Evolutionary conservation across 768 basidiomycete genomes (phyloP), one percentile per base, ranked within the genome.

Genomic region (Leccinum aurantiacum): DNA sequence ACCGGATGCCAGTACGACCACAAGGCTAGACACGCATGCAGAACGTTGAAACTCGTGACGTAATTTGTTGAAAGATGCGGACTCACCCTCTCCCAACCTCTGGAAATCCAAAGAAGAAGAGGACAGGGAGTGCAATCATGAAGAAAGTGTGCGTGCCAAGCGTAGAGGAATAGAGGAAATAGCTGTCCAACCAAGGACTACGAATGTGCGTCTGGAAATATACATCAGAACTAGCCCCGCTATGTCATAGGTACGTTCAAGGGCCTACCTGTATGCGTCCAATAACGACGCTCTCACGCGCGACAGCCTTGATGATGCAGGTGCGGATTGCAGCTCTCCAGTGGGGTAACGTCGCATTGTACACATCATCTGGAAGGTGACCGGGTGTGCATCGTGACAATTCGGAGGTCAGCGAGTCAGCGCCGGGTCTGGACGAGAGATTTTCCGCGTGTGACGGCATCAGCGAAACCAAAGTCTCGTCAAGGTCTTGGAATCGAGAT

Each of bases 111-210:
- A 96, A 97, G 80, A 95, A 98, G 68, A 90, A 96, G 62, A 93
- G 80, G 0, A 86, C 78, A 0, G 96, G 96, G 6, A 99, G 77
- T 61, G 90, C 82, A 33, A 86, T 84, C 89, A 96, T 93, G 81
- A 98, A 98, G 76, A 95, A 98, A 0, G 90, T 93, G 67, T 94
- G 93, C 1, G 91, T 93, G 0, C 85, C 93, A 10, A 93, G 78
- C 0, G 87, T 81, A 0, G 90, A 92, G 0, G 89, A 85, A 63
- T 94, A 89, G 33, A 95, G 84, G 69, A 95, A 95, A 68, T 92
- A 95, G 1, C 78, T 76, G 68, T 95, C 93, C 24, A 91, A 75
- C 79, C 82, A 86, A 3, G 88, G 82, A 5, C 78, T 79, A 6
- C 89, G 84, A 27, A 91, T 78, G 6, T 70, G 72, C 9, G 78